These are phyloP conservation scores for Cyberlindnera xishuangbannaensis DNA, from an alignment of 805 yeast genomes.

Conservation along the genomic window DNA sequence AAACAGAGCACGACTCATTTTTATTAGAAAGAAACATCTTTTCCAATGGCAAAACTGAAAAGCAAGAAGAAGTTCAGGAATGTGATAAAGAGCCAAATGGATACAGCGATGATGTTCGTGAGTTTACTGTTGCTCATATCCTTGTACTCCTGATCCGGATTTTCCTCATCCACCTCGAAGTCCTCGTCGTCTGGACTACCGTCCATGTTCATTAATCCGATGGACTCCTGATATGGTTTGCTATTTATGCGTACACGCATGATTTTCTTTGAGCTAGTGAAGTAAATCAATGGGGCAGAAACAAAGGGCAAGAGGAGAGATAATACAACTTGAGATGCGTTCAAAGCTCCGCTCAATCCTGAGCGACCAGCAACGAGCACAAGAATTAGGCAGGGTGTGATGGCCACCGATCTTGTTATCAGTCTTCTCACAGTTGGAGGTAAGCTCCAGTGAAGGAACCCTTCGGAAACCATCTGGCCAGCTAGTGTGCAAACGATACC, in stretches of 20 bases:
- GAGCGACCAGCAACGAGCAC: constrained; percentile 73
- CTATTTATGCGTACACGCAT: constrained; percentile 49
- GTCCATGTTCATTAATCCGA: constrained; percentile 14
- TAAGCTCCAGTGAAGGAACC: constrained; percentile 74
- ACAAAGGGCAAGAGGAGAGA: constrained; percentile 79
- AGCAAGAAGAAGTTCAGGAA: constrained; percentile 62
- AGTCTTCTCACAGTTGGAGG: constrained; percentile 79
- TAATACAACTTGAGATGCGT: constrained; percentile 81
- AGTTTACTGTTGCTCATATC: constrained; percentile 41
- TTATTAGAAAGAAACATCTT: constrained; percentile 33
- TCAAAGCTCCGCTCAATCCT: constrained; percentile 71
- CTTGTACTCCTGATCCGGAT: constrained; percentile 19
- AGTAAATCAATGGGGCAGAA: constrained; percentile 79
- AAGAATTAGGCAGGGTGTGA: constrained; percentile 76
- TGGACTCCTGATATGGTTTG: constrained; percentile 13
- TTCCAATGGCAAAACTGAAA: constrained; percentile 41
- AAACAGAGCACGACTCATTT: too few relatives aligned
- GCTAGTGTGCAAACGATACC: constrained; percentile 94
- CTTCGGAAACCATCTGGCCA: constrained; percentile 93
- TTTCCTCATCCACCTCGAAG: constrained; percentile 11
- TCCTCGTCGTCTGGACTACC: constrained; percentile 5
- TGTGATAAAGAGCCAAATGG: constrained; percentile 66
- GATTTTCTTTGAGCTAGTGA: constrained; percentile 63
- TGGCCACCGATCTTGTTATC: constrained; percentile 77
- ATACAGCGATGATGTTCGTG: constrained; percentile 44